A percentile compares a stretch with the other conserved stretches of the same genome.
phyloP scores from a whole-genome alignment of 2,329 filamentous ascomycete genomes.

The Neocucurbitaria cava region DNA sequence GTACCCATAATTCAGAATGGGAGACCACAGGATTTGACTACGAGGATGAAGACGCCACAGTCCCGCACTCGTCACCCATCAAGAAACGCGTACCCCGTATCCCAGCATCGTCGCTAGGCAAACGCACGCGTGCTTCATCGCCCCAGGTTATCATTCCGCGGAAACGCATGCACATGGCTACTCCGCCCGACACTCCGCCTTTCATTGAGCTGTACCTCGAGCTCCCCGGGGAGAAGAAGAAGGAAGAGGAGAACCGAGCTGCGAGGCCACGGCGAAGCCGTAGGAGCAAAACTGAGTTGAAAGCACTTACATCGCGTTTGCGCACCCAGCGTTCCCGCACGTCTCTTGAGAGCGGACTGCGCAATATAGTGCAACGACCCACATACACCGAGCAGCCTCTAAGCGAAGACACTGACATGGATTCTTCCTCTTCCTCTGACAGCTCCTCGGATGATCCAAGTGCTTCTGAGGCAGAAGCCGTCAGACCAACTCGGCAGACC shows the following conservation, averaged over 20 bases:
- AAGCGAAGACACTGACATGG: neutral
- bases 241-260: no score
- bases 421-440: neutral
- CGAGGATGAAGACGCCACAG: conserved; percentile 23
- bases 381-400: conserved; percentile 17
- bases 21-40: conserved; percentile 17
- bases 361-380: conserved; percentile 21
- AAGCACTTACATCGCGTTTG: conserved; percentile 3
- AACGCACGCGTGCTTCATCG: conserved; percentile 33
- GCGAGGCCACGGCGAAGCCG: conserved; percentile 15
- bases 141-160: conserved; percentile 36
- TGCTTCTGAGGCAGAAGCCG: neutral
- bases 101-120: conserved; percentile 24
- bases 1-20: conserved; percentile 11
- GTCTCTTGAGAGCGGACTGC: conserved; percentile 22
- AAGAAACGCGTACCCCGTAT: conserved; percentile 18
- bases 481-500: neutral
- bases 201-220: conserved; percentile 23
- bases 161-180: conserved; percentile 28
- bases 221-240: conserved; percentile 18
- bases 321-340: conserved; percentile 20
- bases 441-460: conserved; percentile 2
- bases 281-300: conserved; percentile 16
- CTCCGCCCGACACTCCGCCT: conserved; percentile 22
- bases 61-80: conserved; percentile 35